Conservation (phyloP, 2,329 filamentous ascomycete genomes). For the Monosporascus sp. region DNA sequence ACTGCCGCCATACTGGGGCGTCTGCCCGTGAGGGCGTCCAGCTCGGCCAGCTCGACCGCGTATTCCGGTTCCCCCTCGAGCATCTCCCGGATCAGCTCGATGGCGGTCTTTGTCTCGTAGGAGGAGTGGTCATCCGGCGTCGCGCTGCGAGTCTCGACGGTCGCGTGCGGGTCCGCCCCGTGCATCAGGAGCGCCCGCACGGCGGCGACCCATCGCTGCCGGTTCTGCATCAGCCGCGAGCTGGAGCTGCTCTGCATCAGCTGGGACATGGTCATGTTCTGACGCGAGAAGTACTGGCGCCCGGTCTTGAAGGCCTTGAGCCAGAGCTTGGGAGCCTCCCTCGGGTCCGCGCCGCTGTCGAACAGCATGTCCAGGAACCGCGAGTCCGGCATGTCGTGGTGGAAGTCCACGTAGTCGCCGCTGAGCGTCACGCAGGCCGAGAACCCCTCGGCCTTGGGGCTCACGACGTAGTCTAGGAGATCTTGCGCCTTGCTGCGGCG, state of each 20-base stretch:
- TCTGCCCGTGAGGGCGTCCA: slow-evolving; percentile 24
- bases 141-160: slow-evolving; percentile 20
- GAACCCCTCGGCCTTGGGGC: slow-evolving; percentile 26
- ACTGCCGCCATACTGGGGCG: slow-evolving; percentile 16
- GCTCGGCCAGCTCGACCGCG: slow-evolving; percentile 24
- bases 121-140: slow-evolving; percentile 17
- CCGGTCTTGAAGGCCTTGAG: slow-evolving; percentile 22
- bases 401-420: slow-evolving; percentile 27
- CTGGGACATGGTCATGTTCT: slow-evolving; percentile 26
- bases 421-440: slow-evolving; percentile 26
- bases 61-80: slow-evolving; percentile 28
- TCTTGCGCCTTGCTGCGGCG: slow-evolving; percentile 25
- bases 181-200: slow-evolving; percentile 24
- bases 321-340: slow-evolving; percentile 20
- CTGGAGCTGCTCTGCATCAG: slow-evolving; percentile 25
- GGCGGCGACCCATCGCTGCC: slow-evolving; percentile 25
- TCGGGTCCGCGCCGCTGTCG: slow-evolving; percentile 20
- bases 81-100: slow-evolving; percentile 26
- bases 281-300: slow-evolving; percentile 24
- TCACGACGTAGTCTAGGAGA: slow-evolving; percentile 23
- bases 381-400: slow-evolving; percentile 29
- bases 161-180: slow-evolving; percentile 24
- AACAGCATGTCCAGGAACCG: slow-evolving; percentile 23
- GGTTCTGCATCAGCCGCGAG: slow-evolving; percentile 24
- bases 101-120: slow-evolving; percentile 17